These are phyloP conservation scores for Diaporthe capsici DNA, from an alignment of 2,329 filamentous ascomycete genomes.

Conservation along the genomic window DNA sequence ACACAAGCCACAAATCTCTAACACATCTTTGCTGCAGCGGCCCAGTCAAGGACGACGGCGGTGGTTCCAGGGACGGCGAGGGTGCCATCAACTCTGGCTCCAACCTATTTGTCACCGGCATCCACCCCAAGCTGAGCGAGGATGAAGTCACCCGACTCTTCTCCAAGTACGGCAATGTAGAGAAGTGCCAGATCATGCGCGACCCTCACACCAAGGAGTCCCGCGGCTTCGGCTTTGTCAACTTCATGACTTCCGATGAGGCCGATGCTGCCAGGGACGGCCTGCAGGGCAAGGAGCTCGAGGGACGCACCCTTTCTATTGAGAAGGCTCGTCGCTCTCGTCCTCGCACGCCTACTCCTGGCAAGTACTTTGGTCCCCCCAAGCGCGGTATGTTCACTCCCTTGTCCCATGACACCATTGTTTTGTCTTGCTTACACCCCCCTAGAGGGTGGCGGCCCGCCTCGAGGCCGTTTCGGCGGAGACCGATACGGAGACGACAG, in stretches of 20 bases:
- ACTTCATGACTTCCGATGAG: constrained; percentile 96
- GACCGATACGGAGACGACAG: constrained; percentile 75
- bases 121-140: constrained; percentile 92
- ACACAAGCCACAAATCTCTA: constrained; percentile 6
- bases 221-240: constrained; percentile 98
- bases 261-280: constrained; percentile 98
- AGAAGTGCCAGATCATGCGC: constrained; percentile 99
- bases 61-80: constrained; percentile 66
- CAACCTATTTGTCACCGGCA: constrained; percentile 98
- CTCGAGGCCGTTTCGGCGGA: constrained; percentile 62
- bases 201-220: constrained; percentile 99
- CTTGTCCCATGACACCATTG: constrained; percentile 60
- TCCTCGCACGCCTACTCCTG: constrained; percentile 94
- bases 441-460: constrained; percentile 70
- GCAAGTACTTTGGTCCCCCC: constrained; percentile 98
- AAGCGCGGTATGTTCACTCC: constrained; percentile 83
- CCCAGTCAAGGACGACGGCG: constrained; percentile 63
- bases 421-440: constrained; percentile 50
- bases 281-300: constrained; percentile 93
- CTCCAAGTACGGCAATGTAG: constrained; percentile 98
- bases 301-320: constrained; percentile 96
- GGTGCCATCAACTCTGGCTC: constrained; percentile 92
- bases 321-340: constrained; percentile 98
- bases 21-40: constrained; percentile 50
- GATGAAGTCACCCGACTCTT: constrained; percentile 94